Conservation (phyloP, 2,329 filamentous ascomycete genomes). For the Xylariaceae sp. region DNA sequence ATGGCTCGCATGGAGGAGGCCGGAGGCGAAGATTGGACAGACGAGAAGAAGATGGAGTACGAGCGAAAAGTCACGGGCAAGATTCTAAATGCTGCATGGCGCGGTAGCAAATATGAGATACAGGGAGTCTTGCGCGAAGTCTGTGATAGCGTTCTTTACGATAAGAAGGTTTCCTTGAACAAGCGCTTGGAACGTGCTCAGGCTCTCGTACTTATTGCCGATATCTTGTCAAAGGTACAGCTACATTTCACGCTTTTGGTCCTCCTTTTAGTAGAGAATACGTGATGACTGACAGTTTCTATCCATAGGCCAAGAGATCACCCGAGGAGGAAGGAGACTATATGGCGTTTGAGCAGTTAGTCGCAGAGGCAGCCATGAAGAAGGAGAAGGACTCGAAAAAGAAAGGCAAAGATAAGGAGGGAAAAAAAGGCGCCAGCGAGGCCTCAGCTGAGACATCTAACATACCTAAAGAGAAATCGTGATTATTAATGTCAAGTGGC, state of each 20-base stretch:
- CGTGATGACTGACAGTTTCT: slow-evolving; percentile 15
- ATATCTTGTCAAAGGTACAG: slow-evolving; percentile 84
- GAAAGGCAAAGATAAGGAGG: slow-evolving; percentile 63
- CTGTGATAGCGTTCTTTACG: slow-evolving; percentile 84
- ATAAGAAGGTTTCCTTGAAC: slow-evolving; percentile 75
- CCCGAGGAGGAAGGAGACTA: slow-evolving; percentile 98
- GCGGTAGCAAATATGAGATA: slow-evolving; percentile 96
- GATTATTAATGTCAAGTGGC: slow-evolving; percentile 1
- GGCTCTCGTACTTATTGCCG: slow-evolving; percentile 85
- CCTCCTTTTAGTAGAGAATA: background rate
- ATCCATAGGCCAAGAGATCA: slow-evolving; percentile 75
- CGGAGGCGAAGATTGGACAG: slow-evolving; percentile 96
- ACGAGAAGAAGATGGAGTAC: slow-evolving; percentile 94
- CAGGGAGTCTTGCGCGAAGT: slow-evolving; percentile 94
- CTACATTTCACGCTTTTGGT: background rate
- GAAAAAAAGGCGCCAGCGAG: slow-evolving; percentile 38
- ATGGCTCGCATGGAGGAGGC: slow-evolving; percentile 96
- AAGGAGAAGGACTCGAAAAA: slow-evolving; percentile 84
- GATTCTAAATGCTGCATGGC: slow-evolving; percentile 95
- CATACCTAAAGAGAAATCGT: slow-evolving; percentile 30
- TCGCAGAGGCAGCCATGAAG: slow-evolving; percentile 94
- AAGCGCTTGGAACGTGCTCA: slow-evolving; percentile 93
- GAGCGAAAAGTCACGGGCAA: slow-evolving; percentile 96
- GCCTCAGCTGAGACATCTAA: slow-evolving; percentile 25
- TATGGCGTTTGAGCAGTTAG: slow-evolving; percentile 97